Base-by-base conservation (phyloP, 345 rosid genomes). In the Eucalyptus cloeziana region DNA sequence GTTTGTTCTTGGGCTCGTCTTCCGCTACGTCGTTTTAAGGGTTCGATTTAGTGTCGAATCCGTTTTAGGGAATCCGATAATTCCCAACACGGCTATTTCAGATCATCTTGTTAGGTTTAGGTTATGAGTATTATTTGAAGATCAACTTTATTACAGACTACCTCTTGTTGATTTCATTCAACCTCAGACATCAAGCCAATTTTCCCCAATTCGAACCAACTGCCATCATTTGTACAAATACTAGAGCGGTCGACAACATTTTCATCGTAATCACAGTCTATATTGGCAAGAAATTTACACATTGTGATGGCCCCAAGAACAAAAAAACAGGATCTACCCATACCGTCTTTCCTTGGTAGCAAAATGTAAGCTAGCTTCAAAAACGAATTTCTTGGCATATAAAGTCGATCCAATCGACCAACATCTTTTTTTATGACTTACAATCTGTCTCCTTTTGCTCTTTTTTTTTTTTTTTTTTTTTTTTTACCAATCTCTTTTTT, bases 361-460 rank as follows among this genome's bases (percentile, higher is more conserved):
- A 12, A 27, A 19, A 19, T 71, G 12, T 71, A 71, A 37, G 27
- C 81, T 71, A 71, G 45, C 81, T 71, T 71, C 45, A 5, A 19
- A 17, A 37, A 37, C 14, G 14, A 71, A 71, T 10, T 37, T 44
- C 45, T 71, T 5, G 4, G 13, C 81, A 44, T 71, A 5, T 33
- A 5, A 71, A 71, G 81, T 37, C 0, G 8, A 71, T 71, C 45
- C 22, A 37, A 37, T 71, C 14, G 14, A 71, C 81, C 45, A 5
- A 33, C 45, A 37, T 71, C 2, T 9, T 71, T 51, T 51, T 71
- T 71, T 71, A 71, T 21, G 25, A 37, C 27, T 71, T 33, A 10
- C 27, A 10, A 51, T 91, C 25, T 92, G 93, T 95, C 95, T 22
- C 93, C 94, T 62, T 56, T 56, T 17, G 56, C 62, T 22, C 62